phyloP scores from a whole-genome alignment of 345 rosid species.

The Salix purpurea region DNA sequence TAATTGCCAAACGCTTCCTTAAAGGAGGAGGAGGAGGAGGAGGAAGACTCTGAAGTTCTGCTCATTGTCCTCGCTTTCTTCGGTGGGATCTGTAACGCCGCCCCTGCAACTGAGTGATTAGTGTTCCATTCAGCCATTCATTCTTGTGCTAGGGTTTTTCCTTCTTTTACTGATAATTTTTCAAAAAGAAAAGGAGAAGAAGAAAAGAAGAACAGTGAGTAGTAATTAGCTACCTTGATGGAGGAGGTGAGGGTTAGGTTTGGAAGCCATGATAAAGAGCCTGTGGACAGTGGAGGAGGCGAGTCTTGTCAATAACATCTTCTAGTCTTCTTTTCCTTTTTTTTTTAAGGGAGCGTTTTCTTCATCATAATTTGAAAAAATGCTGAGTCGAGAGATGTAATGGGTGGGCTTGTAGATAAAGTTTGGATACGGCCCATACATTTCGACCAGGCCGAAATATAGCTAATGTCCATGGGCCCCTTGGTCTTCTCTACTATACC shows the following conservation, averaged over 20 bases:
- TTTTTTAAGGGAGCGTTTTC: too few species aligned
- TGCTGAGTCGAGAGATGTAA: neutral
- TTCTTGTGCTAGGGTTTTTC: neutral
- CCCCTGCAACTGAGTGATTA: slow-evolving; percentile 29
- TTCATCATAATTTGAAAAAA: too few species aligned
- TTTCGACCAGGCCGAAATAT: neutral
- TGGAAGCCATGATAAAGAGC: slow-evolving; percentile 41
- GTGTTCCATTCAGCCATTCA: too few species aligned
- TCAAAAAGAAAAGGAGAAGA: neutral
- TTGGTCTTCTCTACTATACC: neutral
- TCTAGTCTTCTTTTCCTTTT: slow-evolving; percentile 3
- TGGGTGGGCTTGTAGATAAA: neutral
- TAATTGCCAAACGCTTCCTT: slow-evolving; percentile 50
- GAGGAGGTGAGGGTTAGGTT: slow-evolving; percentile 39
- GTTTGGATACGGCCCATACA: neutral
- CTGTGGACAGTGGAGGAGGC: slow-evolving; percentile 21
- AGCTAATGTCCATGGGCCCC: neutral
- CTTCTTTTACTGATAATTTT: neutral
- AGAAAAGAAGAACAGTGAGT: neutral
- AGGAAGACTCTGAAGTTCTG: slow-evolving; percentile 24
- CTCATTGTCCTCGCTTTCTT: slow-evolving; percentile 46
- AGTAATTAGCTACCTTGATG: slow-evolving; percentile 29
- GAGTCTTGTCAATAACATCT: slow-evolving; percentile 23
- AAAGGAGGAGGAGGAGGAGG: slow-evolving; percentile 25
- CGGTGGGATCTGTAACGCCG: slow-evolving; percentile 29